Evolutionary conservation across 768 basidiomycete species (phyloP).

Genomic region (Megacollybia marginata): DNA sequence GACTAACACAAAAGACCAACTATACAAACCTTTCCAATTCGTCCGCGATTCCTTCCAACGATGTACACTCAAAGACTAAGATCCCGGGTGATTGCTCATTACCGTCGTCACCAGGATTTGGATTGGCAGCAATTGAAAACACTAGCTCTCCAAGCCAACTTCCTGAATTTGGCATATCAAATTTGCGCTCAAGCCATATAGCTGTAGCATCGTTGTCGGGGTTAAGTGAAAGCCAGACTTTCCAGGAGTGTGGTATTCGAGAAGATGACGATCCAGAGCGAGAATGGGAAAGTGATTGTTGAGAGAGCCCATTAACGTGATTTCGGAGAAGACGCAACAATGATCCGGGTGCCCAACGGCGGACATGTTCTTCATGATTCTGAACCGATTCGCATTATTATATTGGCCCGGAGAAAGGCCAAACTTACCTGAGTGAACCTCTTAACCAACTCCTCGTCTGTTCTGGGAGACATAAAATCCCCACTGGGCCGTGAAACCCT

Average conservation of each 20-base stretch:
- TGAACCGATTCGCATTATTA: constrained; percentile 16
- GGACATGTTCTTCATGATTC: constrained; percentile 68
- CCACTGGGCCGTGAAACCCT: constrained; percentile 28
- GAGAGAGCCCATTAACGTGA: constrained; percentile 20
- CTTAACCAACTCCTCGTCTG: constrained; percentile 58
- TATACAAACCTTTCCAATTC: constrained; percentile 55
- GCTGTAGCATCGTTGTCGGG: constrained; percentile 68
- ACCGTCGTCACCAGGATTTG: constrained; percentile 24
- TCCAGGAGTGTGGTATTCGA: constrained; percentile 34
- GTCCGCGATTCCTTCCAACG: constrained; percentile 53
- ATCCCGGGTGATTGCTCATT: constrained; percentile 48
- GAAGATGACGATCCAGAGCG: constrained; percentile 14
- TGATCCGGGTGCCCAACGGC: constrained; percentile 68
- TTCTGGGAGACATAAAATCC: constrained; percentile 45
- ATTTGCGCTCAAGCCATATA: constrained; percentile 76
- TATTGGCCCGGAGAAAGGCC: background rate
- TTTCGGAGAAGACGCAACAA: constrained; percentile 46
- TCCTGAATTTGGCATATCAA: constrained; percentile 59
- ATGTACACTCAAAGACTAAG: constrained; percentile 71
- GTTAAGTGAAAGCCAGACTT: constrained; percentile 70
- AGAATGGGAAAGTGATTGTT: no score
- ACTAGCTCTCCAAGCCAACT: constrained; percentile 51
- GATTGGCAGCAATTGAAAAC: constrained; percentile 42
- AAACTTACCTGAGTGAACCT: constrained; percentile 59
- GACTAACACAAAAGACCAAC: background rate